These are phyloP conservation scores for Fusarium camptoceras DNA, from an alignment of 2,329 filamentous ascomycete species.

Conservation along the genomic window DNA sequence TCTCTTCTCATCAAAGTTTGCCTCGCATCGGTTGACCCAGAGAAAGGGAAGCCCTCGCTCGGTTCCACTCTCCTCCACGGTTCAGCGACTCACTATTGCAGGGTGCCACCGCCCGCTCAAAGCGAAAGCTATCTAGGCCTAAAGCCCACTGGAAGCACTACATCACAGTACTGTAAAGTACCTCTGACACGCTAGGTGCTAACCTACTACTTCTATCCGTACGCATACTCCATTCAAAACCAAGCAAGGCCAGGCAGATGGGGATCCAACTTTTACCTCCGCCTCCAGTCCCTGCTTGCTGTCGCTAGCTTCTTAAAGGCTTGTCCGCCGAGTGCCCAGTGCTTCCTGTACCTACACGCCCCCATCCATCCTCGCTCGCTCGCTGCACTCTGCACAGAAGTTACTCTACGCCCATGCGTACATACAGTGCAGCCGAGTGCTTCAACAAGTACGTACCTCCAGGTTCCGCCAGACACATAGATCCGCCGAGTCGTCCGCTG, in stretches of 20 bases:
- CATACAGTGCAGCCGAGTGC: conserved; percentile 10
- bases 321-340: conserved; percentile 41
- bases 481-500: conserved; percentile 43
- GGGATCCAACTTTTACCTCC: conserved; percentile 40
- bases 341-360: conserved; percentile 37
- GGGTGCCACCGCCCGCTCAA: conserved; percentile 11
- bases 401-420: background rate
- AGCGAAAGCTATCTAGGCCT: conserved; percentile 15
- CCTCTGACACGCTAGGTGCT: conserved; percentile 18
- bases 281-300: conserved; percentile 39
- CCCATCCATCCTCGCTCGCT: conserved; percentile 22
- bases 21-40: conserved; percentile 45
- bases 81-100: conserved; percentile 32
- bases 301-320: conserved; percentile 39
- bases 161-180: conserved; percentile 17
- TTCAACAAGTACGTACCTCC: conserved; percentile 21
- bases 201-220: background rate
- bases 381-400: conserved; percentile 9
- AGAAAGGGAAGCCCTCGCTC: conserved; percentile 39
- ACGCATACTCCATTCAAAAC: conserved; percentile 28
- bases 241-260: conserved; percentile 21
- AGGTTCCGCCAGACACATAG: conserved; percentile 34
- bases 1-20: conserved; percentile 42
- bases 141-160: conserved; percentile 30
- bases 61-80: conserved; percentile 41